Percentiles rank a stretch among this genome's conserved stretches.
Evolutionary conservation across 1,284 basidiomycete species (phyloP).

Genomic region (Ceratobasidium sp.): DNA sequence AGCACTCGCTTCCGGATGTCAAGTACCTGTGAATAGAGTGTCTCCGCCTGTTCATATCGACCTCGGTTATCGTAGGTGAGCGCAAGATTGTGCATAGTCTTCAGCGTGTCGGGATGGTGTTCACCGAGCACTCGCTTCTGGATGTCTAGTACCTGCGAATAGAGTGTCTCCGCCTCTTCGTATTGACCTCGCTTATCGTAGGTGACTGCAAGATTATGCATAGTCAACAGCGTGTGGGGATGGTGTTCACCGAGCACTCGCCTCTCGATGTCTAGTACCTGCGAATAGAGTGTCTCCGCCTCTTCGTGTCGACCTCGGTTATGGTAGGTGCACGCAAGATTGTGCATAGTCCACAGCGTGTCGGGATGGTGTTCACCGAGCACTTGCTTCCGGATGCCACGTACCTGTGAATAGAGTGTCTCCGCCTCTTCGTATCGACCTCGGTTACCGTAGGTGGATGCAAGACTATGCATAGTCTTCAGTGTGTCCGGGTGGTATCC

Average conservation of each 20-base stretch:
- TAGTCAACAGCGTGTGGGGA: neutral
- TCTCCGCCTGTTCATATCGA: neutral
- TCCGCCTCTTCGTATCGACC: neutral
- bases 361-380: no score
- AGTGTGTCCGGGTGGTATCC: conserved; percentile 4
- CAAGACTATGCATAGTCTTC: neutral
- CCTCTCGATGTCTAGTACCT: no score
- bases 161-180: neutral
- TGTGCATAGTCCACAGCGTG: no score
- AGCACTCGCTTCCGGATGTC: neutral
- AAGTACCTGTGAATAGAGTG: neutral
- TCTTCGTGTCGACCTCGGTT: no score
- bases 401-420: neutral
- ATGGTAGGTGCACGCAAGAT: no score
- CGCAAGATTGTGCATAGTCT: neutral
- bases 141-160: neutral
- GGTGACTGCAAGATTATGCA: neutral
- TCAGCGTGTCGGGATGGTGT: conserved; percentile 4
- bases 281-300: no score
- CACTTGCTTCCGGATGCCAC: neutral
- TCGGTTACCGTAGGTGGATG: neutral
- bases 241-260: neutral
- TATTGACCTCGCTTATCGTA: neutral
- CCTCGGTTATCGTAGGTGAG: neutral
- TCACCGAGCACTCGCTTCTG: conserved; percentile 4